Conservation (phyloP, 2,329 filamentous ascomycete genomes). For the Pseudocercospora vitis region DNA sequence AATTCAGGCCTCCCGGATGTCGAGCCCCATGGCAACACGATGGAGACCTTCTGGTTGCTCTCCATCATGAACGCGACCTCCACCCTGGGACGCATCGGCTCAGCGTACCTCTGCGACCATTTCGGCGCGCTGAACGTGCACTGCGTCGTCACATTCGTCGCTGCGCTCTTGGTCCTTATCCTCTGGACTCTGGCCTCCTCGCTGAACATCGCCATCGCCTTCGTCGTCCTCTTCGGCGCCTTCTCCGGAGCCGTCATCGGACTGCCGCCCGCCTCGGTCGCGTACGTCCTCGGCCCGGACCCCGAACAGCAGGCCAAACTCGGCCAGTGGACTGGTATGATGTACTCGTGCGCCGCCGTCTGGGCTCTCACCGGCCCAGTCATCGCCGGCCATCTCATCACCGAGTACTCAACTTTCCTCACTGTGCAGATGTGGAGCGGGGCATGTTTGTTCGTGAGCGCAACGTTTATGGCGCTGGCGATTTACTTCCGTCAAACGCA, state of each 20-base stretch:
- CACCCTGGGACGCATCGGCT: slow-evolving; percentile 48
- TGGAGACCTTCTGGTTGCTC: slow-evolving; percentile 52
- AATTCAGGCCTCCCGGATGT: slow-evolving; percentile 23
- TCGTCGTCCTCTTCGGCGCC: slow-evolving; percentile 51
- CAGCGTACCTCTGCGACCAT: slow-evolving; percentile 48
- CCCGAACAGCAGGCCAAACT: slow-evolving; percentile 42
- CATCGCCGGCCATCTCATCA: slow-evolving; percentile 50
- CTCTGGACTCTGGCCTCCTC: slow-evolving; percentile 47
- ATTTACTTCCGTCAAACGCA: no score
- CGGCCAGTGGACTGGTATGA: slow-evolving; percentile 56
- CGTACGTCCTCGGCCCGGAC: slow-evolving; percentile 44
- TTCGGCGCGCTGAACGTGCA: slow-evolving; percentile 51
- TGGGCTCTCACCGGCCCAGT: slow-evolving; percentile 51
- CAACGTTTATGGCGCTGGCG: slow-evolving; percentile 43
- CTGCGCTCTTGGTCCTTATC: slow-evolving; percentile 45
- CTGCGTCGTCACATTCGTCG: slow-evolving; percentile 43
- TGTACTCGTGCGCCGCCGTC: slow-evolving; percentile 50
- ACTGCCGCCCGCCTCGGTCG: slow-evolving; percentile 51
- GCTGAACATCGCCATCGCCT: slow-evolving; percentile 45
- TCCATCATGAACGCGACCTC: slow-evolving; percentile 53
- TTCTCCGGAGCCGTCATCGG: slow-evolving; percentile 53
- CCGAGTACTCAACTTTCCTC: slow-evolving; percentile 43
- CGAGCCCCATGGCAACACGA: slow-evolving; percentile 33
- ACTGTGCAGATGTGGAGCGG: slow-evolving; percentile 52
- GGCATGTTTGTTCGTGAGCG: slow-evolving; percentile 43